A percentile compares a stretch with the other conserved stretches of the same genome.
These are phyloP conservation scores for Phoma herbarum DNA, from an alignment of 2,329 filamentous ascomycete species.

Conservation along the genomic window DNA sequence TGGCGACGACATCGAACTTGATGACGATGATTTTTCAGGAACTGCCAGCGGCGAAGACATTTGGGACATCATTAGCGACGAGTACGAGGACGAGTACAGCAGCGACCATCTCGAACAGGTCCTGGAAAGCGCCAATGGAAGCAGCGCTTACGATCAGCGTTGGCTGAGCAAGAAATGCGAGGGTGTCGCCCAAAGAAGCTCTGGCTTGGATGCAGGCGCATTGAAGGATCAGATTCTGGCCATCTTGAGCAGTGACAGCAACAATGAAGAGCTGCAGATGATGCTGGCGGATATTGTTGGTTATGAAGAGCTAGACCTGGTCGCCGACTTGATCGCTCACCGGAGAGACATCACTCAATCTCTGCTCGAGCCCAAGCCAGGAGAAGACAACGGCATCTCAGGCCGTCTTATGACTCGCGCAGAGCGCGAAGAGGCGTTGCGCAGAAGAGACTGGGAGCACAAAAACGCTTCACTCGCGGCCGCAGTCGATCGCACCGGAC, in stretches of 20 bases:
- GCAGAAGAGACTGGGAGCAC: conserved; percentile 79
- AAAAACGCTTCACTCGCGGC: conserved; percentile 78
- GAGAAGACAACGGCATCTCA: conserved; percentile 57
- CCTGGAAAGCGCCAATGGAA: conserved; percentile 42
- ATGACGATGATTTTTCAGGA: conserved; percentile 70
- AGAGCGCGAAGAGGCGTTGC: conserved; percentile 81
- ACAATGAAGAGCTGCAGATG: conserved; percentile 87
- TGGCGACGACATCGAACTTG: conserved; percentile 67
- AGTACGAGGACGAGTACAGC: conserved; percentile 70
- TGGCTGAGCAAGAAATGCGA: conserved; percentile 80
- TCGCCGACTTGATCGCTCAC: conserved; percentile 87
- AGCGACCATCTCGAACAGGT: conserved; percentile 70
- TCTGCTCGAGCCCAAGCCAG: conserved; percentile 36
- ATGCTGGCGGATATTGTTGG: conserved; percentile 88
- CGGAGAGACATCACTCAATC: conserved; percentile 68
- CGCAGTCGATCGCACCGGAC: conserved; percentile 73
- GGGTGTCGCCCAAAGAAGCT: conserved; percentile 69
- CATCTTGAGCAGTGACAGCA: conserved; percentile 72
- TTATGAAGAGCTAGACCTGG: conserved; percentile 91
- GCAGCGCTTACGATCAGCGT: conserved; percentile 61
- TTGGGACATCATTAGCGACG: conserved; percentile 89
- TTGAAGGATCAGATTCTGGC: conserved; percentile 80
- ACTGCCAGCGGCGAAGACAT: conserved; percentile 79
- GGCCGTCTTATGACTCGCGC: conserved; percentile 74
- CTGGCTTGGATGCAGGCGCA: conserved; percentile 72